Percentiles rank a stretch among this genome's conserved stretches.
Evolutionary conservation across 1,139 yeast genomes (phyloP).

Genomic region (Sugiyamaella castrensis): DNA sequence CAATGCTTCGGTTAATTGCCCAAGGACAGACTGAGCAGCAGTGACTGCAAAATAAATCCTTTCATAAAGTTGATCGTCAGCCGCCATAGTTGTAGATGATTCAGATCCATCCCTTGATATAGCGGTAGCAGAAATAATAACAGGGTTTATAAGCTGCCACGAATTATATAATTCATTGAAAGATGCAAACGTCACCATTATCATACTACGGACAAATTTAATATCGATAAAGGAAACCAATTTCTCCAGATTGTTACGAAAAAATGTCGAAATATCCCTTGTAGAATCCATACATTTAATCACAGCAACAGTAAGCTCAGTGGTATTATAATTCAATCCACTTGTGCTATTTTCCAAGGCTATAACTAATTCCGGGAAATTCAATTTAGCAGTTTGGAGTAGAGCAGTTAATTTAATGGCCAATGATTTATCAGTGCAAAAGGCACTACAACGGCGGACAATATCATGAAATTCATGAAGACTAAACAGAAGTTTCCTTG

Average conservation of each 20-base stretch:
- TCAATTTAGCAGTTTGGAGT: constrained; percentile 50
- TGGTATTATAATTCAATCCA: constrained; percentile 10
- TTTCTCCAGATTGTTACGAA: constrained; percentile 26
- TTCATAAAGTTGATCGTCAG: constrained; percentile 72
- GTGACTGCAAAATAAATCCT: constrained; percentile 71
- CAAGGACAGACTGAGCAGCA: constrained; percentile 75
- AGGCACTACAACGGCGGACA: constrained; percentile 61
- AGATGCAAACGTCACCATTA: constrained; percentile 68
- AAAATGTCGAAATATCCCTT: constrained; percentile 23
- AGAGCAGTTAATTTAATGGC: constrained; percentile 57
- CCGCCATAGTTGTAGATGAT: constrained; percentile 40
- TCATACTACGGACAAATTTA: constrained; percentile 68
- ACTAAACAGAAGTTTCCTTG: constrained; percentile 39
- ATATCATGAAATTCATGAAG: constrained; percentile 71
- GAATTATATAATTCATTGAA: constrained; percentile 75
- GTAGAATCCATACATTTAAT: constrained; percentile 24
- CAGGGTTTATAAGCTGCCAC: constrained; percentile 44
- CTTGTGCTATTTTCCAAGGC: constrained; percentile 26
- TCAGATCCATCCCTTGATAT: not conserved
- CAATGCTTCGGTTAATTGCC: constrained; percentile 74
- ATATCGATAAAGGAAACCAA: constrained; percentile 50
- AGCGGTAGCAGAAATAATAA: constrained; percentile 22
- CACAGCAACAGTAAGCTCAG: constrained; percentile 13
- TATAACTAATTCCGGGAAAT: constrained; percentile 28
- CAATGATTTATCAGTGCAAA: constrained; percentile 62